Conservation (phyloP, 2,329 filamentous ascomycete genomes). For the Fusarium guadeloupense region DNA sequence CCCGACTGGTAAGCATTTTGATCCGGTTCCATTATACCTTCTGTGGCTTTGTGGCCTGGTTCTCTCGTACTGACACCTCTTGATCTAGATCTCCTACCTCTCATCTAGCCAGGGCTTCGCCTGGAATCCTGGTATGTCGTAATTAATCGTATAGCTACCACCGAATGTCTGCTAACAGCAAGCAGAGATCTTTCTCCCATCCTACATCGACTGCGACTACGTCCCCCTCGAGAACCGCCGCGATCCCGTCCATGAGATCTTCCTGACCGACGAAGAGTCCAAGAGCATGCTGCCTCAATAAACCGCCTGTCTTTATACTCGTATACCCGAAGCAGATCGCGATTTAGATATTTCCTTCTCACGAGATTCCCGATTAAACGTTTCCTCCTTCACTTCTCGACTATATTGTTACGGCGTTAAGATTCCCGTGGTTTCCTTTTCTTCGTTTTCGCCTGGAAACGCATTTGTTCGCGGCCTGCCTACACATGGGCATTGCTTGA, state of each 20-base stretch:
- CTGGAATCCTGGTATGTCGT: conserved; percentile 76
- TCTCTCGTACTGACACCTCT: conserved; percentile 26
- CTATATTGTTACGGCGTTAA: conserved; percentile 28
- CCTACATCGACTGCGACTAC: conserved; percentile 79
- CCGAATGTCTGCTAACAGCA: conserved; percentile 8
- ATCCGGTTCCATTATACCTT: background rate
- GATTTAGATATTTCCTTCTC: conserved; percentile 44
- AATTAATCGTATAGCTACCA: background rate
- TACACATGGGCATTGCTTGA: conserved; percentile 32
- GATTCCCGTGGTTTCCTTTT: conserved; percentile 25
- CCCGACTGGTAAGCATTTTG: conserved; percentile 68
- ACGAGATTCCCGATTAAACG: conserved; percentile 38
- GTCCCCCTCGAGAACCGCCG: conserved; percentile 77
- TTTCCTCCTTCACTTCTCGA: conserved; percentile 23
- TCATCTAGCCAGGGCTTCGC: conserved; percentile 82
- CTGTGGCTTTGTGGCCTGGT: background rate
- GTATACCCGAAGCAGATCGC: conserved; percentile 32
- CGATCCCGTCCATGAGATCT: conserved; percentile 81
- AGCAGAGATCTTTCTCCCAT: conserved; percentile 81
- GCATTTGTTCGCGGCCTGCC: conserved; percentile 23
- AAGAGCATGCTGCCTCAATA: conserved; percentile 73
- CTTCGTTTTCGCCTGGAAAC: conserved; percentile 14
- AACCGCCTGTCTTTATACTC: conserved; percentile 29
- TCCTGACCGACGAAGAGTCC: conserved; percentile 79
- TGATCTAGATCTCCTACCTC: conserved; percentile 77